These are phyloP conservation scores for Claviceps sp. DNA, from an alignment of 2,329 filamentous ascomycete species.

Conservation along the genomic window DNA sequence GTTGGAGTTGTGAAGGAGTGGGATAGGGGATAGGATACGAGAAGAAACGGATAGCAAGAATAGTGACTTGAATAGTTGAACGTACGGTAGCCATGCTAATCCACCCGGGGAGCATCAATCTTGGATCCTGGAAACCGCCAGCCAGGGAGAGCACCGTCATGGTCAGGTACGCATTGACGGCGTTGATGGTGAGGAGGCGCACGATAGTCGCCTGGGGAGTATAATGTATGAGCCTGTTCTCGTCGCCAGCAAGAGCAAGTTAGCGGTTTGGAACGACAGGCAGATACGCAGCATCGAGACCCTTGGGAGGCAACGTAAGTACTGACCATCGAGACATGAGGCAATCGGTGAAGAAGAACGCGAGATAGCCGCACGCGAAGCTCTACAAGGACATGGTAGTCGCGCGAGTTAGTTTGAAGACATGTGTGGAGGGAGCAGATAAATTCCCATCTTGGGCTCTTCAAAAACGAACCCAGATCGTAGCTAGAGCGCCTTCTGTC, in stretches of 20 bases:
- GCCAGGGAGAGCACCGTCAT: slow-evolving; percentile 58
- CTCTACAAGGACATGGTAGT: slow-evolving; percentile 34
- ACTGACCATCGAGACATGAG: slow-evolving; percentile 69
- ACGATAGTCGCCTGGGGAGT: slow-evolving; percentile 70
- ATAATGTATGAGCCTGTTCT: slow-evolving; percentile 63
- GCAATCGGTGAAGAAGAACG: slow-evolving; percentile 74
- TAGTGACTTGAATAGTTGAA: slow-evolving; percentile 1
- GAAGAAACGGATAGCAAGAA: neutral
- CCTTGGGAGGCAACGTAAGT: no score
- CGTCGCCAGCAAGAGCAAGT: neutral
- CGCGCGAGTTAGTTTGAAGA: neutral
- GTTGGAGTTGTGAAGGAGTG: neutral
- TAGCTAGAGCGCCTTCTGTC: slow-evolving; percentile 57
- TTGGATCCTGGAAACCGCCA: slow-evolving; percentile 56
- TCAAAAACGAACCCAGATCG: slow-evolving; percentile 51
- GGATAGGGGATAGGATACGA: neutral
- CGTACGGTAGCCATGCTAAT: slow-evolving; percentile 61
- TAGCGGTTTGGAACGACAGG: neutral
- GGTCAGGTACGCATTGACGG: slow-evolving; percentile 62
- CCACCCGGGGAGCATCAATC: slow-evolving; percentile 64
- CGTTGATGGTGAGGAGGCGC: slow-evolving; percentile 62
- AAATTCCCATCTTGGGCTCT: neutral
- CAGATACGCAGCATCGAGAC: no score
- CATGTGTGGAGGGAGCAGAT: no score
- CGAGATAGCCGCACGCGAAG: slow-evolving; percentile 62